Conservation (phyloP, 371 early-diverging fungal species). For the Umbelopsis sp. region DNA sequence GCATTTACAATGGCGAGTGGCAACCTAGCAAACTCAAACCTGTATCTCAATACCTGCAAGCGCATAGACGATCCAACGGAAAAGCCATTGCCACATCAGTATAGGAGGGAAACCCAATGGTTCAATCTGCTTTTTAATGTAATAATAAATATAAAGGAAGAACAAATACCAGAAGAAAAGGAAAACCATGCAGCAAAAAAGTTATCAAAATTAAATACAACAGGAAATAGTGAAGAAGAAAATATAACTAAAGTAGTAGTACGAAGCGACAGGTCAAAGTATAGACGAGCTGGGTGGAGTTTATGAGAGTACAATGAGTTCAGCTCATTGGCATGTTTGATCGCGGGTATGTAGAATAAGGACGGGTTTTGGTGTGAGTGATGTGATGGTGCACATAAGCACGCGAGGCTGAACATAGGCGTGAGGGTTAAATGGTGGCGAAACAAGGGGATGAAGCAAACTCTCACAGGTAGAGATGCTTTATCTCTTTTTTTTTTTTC, state of each 20-base stretch:
- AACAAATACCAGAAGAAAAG: neutral
- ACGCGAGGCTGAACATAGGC: too few relatives aligned
- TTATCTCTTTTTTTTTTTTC: neutral
- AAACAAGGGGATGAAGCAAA: too few relatives aligned
- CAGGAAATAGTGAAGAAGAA: slow-evolving; percentile 1
- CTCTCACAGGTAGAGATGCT: too few relatives aligned
- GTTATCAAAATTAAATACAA: slow-evolving; percentile 13
- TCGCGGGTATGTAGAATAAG: too few relatives aligned
- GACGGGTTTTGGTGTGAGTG: too few relatives aligned
- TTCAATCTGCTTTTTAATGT: slow-evolving; percentile 11
- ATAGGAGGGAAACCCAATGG: neutral
- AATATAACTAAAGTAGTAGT: neutral
- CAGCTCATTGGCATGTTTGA: too few relatives aligned
- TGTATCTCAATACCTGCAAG: slow-evolving; percentile 31
- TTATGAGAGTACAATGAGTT: too few relatives aligned
- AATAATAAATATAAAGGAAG: slow-evolving; percentile 5
- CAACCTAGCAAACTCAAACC: slow-evolving; percentile 61
- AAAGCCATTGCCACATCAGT: neutral
- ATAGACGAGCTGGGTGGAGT: too few relatives aligned
- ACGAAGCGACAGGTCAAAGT: too few relatives aligned
- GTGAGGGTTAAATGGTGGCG: too few relatives aligned
- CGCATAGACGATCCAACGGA: neutral
- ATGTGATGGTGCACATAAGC: too few relatives aligned
- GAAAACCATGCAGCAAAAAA: neutral
- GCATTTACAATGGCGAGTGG: slow-evolving; percentile 95